phyloP scores from a whole-genome alignment of 495 filamentous ascomycete species.

The Podospora tetraspora region DNA sequence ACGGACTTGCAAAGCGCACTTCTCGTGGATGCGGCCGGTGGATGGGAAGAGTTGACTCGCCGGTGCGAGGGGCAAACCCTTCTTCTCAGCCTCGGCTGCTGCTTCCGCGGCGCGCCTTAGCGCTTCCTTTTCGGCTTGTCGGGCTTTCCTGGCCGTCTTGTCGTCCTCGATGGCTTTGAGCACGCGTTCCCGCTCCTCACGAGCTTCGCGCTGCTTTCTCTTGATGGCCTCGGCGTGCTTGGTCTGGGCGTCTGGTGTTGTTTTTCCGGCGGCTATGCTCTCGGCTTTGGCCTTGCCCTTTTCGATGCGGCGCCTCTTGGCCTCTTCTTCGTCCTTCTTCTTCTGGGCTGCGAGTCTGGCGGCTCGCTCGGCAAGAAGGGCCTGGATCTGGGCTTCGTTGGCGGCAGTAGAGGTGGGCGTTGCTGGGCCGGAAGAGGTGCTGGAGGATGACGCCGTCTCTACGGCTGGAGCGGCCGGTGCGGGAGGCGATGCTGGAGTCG shows the following conservation, averaged over 20 bases:
- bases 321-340: slow-evolving; percentile 29
- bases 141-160: slow-evolving; percentile 54
- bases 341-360: slow-evolving; percentile 26
- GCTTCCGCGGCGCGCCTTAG: slow-evolving; percentile 20
- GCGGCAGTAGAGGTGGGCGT: slow-evolving; percentile 16
- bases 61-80: slow-evolving; percentile 10
- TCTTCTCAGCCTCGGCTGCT: slow-evolving; percentile 6
- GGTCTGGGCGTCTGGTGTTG: slow-evolving; percentile 26
- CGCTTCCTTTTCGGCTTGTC: slow-evolving; percentile 46
- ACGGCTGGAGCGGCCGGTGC: not conserved
- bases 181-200: slow-evolving; percentile 56
- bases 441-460: not conserved
- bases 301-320: slow-evolving; percentile 22
- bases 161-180: slow-evolving; percentile 62
- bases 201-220: slow-evolving; percentile 49
- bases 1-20: slow-evolving; percentile 71
- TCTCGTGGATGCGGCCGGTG: slow-evolving; percentile 23
- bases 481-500: not conserved
- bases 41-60: slow-evolving; percentile 19
- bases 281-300: slow-evolving; percentile 33
- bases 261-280: slow-evolving; percentile 26
- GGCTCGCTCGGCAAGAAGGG: slow-evolving; percentile 26
- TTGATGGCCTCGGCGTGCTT: slow-evolving; percentile 47
- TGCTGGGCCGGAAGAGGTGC: slow-evolving; percentile 9
- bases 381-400: slow-evolving; percentile 18